These are phyloP conservation scores for Chaetothyriales sp. DNA, from an alignment of 2,329 filamentous ascomycete genomes.

Conservation along the genomic window DNA sequence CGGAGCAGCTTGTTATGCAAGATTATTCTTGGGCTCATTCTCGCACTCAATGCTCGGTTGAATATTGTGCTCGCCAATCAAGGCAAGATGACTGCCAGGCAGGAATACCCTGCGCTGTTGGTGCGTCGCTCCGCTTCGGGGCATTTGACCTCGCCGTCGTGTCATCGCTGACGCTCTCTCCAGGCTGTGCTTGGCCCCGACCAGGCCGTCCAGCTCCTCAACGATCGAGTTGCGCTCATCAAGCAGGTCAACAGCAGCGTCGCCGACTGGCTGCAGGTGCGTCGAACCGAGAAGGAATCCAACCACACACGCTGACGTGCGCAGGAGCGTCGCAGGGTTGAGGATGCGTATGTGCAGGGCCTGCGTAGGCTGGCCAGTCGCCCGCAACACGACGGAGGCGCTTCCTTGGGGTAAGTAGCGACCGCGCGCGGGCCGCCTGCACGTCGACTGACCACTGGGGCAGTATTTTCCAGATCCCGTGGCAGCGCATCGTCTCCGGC, in stretches of 20 bases:
- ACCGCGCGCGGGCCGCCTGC: neutral
- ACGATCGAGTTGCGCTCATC: slow-evolving; percentile 79
- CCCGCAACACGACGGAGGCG: slow-evolving; percentile 58
- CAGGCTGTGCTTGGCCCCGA: slow-evolving; percentile 68
- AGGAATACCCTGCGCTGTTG: slow-evolving; percentile 90
- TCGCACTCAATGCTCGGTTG: neutral
- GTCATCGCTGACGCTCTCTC: slow-evolving; percentile 8
- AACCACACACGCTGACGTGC: neutral
- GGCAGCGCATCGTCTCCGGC: slow-evolving; percentile 72
- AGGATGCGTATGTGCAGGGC: slow-evolving; percentile 75
- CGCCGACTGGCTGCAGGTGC: slow-evolving; percentile 92
- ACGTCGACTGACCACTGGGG: slow-evolving; percentile 8
- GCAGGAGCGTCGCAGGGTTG: slow-evolving; percentile 82
- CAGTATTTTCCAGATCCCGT: slow-evolving; percentile 81
- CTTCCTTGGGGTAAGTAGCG: slow-evolving; percentile 67
- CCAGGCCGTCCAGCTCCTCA: slow-evolving; percentile 69
- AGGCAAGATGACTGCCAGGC: slow-evolving; percentile 32
- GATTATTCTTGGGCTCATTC: neutral
- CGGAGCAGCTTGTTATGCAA: too few species aligned
- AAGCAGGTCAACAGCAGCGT: slow-evolving; percentile 76
- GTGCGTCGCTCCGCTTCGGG: slow-evolving; percentile 42
- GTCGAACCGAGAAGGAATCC: slow-evolving; percentile 5
- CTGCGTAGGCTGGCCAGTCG: slow-evolving; percentile 68
- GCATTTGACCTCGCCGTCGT: slow-evolving; percentile 8
- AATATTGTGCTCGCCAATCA: slow-evolving; percentile 26